Base-by-base conservation (phyloP, 2,329 filamentous ascomycete genomes). In the Ophiostoma ips region DNA sequence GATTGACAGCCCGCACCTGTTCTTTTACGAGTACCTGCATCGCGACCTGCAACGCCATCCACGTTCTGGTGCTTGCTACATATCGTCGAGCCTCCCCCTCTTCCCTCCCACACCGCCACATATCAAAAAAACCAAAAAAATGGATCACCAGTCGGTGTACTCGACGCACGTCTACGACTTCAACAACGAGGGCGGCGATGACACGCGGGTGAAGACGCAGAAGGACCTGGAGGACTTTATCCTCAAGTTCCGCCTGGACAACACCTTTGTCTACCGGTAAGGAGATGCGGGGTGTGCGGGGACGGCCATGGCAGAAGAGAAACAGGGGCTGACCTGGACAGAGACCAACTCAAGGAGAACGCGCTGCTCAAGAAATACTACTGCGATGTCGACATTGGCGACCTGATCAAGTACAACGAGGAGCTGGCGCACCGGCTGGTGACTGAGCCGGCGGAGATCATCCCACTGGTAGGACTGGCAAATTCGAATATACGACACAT, bases 281-380 rank as follows among this genome's bases (percentile, higher is more conserved):
- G 35, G 13, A n/a, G n/a, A n/a, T n/a, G n/a, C n/a, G n/a, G n/a
- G 7, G 34, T 21, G 28, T 31, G 21, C n/a, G n/a, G n/a, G n/a
- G n/a, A 19, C 19, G 15, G 15, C 7, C 12, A 24, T 5, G 11
- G 19, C 10, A 15, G 5, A 46, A 21, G 45, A 28, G 12, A 44
- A 36, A 38, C 8, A 44, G 24, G 13, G 19, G 35, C 63, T 71
- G 53, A 71, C 50, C 5, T 6, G 7, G 44, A 3, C 59, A 94
- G 92, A 76, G 90, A 96, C 61, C 92, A 96, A 68, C 78, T 98
- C 52, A 81, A 87, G 60, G 88, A 96, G 63, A 98, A 98, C 69
- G 88, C 92, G 8, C 76, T 96, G 1, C 74, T 95, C 38, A 92
- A 95, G 64, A 88, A 89, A 60, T 96, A 88, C 69, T 95, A 83